Base-by-base conservation (phyloP, 257 asterid genomes). In the Nicotiana otophora region DNA sequence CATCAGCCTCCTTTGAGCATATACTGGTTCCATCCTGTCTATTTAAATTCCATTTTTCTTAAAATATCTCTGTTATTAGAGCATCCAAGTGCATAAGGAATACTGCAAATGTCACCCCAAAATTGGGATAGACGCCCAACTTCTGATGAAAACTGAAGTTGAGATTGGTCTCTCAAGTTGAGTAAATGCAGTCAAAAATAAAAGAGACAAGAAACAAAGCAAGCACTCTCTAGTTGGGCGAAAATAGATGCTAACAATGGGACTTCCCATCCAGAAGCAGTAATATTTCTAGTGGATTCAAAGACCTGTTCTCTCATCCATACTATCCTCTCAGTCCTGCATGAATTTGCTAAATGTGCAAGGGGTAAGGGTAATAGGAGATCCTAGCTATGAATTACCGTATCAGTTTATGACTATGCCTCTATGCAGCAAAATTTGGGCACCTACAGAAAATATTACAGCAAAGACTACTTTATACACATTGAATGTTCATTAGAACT, bases 1-100 rank as follows among this genome's bases (percentile, higher is more conserved):
- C 78, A 85, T 90, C 90, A 89, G 92, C 90, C 92, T 84, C 90
- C 91, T 48, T 53, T 86, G 86, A 85, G 82, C 80, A 82, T 88
- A 84, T 87, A 86, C 65, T 89, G 91, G 83, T 83, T 81, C 86
- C 81, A 55, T 83, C 79, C 80, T 75, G 28, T 66, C 86, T 61
- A 26, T 23, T 51, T 12, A 75, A 26, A 14, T 28, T 15, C 57
- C 82, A 78, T 78, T 78, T 78, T 78, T 53, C 69, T 17, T 57
- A 33, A 28, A 78, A 33, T 78, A 17, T 57, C 20, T 57, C 23
- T 57, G 34, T 78, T 78, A 58, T 19, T 48, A 51, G 80, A 75
- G 63, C 28, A 75, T 51, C 39, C 79, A 72, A 72, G 79, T 23
- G 39, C 61, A 42, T 0, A 72, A 46, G 23, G 80, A 74, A 42